Percentiles rank a stretch among this genome's conserved stretches.
These are phyloP conservation scores for Crataegus laevigata DNA, from an alignment of 306 rosid genomes.

Conservation along the genomic window DNA sequence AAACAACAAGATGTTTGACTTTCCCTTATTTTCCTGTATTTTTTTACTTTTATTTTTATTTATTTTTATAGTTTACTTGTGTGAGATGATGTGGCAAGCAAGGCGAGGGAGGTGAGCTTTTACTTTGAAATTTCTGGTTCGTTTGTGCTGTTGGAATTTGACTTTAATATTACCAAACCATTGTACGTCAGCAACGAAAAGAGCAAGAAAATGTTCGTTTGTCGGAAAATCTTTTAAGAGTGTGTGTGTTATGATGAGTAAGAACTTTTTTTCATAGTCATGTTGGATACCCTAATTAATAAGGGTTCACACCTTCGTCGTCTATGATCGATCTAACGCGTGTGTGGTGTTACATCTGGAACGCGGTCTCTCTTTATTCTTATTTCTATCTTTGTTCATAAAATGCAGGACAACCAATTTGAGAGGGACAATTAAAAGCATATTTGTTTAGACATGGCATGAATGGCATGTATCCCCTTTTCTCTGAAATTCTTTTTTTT, in stretches of 20 bases:
- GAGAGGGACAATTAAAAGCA: not conserved
- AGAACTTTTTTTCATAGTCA: not conserved
- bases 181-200: not conserved
- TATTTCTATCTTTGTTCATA: not conserved
- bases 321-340: not conserved
- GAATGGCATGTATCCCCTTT: not conserved
- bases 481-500: not conserved
- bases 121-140: conserved; percentile 11
- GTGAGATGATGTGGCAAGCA: not conserved
- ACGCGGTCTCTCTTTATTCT: not conserved
- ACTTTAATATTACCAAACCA: conserved; percentile 9
- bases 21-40: not conserved
- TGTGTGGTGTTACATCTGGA: conserved; percentile 9
- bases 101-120: not conserved
- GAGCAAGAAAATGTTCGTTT: not conserved
- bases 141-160: conserved; percentile 31
- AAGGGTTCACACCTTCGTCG: not conserved
- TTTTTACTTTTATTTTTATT: not conserved
- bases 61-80: not conserved
- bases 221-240: not conserved
- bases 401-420: conserved; percentile 5
- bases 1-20: conserved; percentile 38
- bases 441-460: not conserved
- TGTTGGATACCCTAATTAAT: not conserved
- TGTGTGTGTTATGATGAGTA: not conserved